Evolutionary conservation across 768 basidiomycete genomes (phyloP).

Genomic region (Leccinum disarticulatum): DNA sequence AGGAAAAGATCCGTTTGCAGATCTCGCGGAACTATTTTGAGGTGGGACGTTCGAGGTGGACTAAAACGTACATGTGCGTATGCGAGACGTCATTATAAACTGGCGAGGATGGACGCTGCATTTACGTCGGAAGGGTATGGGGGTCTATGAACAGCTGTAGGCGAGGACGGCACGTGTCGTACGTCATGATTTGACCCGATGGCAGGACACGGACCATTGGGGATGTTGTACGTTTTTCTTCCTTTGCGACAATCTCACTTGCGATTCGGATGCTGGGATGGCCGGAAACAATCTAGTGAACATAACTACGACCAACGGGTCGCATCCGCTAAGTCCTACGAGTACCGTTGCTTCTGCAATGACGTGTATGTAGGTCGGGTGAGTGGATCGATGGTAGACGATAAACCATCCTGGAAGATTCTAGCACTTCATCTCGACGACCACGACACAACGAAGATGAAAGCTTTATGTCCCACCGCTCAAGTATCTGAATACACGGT

Average conservation of each 20-base stretch:
- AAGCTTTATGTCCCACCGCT: background rate
- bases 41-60: background rate
- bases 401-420: too few species aligned
- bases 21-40: slow-evolving; percentile 75
- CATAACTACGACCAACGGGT: background rate
- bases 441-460: background rate
- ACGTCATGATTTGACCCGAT: background rate
- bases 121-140: background rate
- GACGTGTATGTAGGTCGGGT: too few species aligned
- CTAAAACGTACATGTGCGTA: background rate
- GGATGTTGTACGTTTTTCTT: slow-evolving; percentile 10
- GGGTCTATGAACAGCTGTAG: background rate
- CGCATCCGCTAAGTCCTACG: background rate
- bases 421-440: background rate
- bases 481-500: too few species aligned
- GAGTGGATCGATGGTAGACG: too few species aligned
- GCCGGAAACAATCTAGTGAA: background rate
- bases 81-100: background rate
- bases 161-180: background rate
- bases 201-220: background rate
- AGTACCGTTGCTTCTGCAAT: background rate
- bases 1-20: slow-evolving; percentile 82
- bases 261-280: background rate
- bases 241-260: slow-evolving; percentile 10
- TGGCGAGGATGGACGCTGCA: slow-evolving; percentile 5